phyloP scores from a whole-genome alignment of 495 filamentous ascomycete genomes.

The Xylaria sp. region DNA sequence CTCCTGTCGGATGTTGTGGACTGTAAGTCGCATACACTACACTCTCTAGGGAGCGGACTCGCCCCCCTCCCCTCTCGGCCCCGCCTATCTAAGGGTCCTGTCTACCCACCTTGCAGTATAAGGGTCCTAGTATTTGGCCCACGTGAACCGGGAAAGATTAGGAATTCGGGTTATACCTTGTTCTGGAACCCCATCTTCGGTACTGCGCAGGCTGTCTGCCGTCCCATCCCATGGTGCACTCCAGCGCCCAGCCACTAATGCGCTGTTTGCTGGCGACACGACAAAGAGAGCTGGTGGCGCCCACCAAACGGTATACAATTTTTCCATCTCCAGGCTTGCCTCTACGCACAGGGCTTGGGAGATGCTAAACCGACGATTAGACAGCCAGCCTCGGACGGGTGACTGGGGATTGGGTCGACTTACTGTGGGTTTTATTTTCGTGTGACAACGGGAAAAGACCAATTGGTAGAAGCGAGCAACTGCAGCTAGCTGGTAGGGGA shows the following conservation, averaged over 20 bases:
- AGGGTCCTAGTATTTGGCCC: slow-evolving; percentile 16
- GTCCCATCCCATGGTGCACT: slow-evolving; percentile 9
- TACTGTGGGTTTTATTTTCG: background rate
- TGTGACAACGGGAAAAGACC: background rate
- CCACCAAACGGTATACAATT: background rate
- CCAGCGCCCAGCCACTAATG: background rate
- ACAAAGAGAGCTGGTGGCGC: background rate
- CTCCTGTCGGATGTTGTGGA: background rate
- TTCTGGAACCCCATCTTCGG: slow-evolving; percentile 6
- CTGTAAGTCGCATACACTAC: background rate
- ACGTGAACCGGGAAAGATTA: background rate
- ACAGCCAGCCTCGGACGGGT: background rate
- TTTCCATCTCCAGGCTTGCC: background rate
- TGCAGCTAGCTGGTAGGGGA: slow-evolving; percentile 6
- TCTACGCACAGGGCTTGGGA: background rate
- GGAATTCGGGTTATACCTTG: background rate
- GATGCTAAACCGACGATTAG: background rate
- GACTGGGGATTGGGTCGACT: background rate
- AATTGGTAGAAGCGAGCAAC: background rate
- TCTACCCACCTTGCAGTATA: background rate
- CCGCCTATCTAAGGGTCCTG: slow-evolving; percentile 13
- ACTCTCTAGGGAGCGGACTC: background rate
- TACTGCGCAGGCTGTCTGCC: slow-evolving; percentile 7
- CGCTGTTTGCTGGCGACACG: background rate
- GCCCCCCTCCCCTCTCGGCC: background rate